These are phyloP conservation scores for Dothistroma pini DNA, from an alignment of 2,329 filamentous ascomycete species.

Conservation along the genomic window DNA sequence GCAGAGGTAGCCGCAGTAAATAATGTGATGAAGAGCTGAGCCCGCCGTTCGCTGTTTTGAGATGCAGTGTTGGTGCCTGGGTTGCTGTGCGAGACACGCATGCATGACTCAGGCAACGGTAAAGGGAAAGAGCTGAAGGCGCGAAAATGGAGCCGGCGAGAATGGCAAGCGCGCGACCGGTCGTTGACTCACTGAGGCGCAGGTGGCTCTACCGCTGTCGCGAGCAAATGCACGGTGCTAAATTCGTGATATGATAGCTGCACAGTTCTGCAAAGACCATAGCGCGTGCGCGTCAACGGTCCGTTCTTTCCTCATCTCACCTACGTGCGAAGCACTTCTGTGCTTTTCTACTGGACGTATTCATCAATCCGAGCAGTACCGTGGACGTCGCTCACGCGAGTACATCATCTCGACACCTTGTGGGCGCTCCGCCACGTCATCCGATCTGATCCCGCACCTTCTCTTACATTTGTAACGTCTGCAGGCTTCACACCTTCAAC, in stretches of 20 bases:
- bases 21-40: not conserved
- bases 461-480: not conserved
- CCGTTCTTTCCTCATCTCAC: not conserved
- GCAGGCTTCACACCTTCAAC: conserved; percentile 57
- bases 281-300: not conserved
- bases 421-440: not conserved
- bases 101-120: not conserved
- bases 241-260: no score
- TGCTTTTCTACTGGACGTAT: not conserved
- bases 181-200: not conserved
- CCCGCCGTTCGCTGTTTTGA: not conserved
- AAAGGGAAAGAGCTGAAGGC: not conserved
- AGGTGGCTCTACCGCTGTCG: not conserved
- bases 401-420: not conserved
- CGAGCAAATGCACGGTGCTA: not conserved
- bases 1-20: not conserved
- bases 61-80: not conserved
- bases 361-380: not conserved
- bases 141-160: not conserved
- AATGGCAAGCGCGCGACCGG: not conserved
- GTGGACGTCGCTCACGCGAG: not conserved
- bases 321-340: not conserved
- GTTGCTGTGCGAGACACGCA: not conserved
- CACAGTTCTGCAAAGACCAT: not conserved
- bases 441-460: not conserved